Percentiles rank a stretch among this genome's conserved stretches.
Evolutionary conservation across 352 stramenopile genomes (phyloP).

Genomic region (Pythium biforme): DNA sequence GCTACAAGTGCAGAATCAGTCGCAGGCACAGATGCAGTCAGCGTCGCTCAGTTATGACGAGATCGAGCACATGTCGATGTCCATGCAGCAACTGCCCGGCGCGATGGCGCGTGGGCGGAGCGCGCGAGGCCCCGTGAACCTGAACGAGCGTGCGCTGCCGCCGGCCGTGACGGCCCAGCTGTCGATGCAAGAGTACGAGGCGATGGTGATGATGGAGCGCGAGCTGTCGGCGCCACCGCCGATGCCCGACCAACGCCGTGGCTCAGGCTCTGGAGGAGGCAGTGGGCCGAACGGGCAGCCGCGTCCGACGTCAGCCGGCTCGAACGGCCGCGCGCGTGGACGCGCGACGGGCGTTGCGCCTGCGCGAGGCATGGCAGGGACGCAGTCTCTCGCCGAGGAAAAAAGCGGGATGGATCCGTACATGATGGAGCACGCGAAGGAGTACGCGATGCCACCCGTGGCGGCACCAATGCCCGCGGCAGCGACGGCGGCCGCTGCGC

Average conservation of each 20-base stretch:
- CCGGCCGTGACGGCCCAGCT: conserved; percentile 5
- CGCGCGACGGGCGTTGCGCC: not conserved
- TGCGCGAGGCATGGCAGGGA: not conserved
- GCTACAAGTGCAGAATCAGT: too few species aligned
- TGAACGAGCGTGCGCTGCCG: not conserved
- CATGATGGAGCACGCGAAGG: conserved; percentile 4
- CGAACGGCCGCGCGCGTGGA: not conserved
- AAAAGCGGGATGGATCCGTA: conserved; percentile 1
- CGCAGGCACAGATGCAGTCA: not conserved
- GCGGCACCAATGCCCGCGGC: not conserved
- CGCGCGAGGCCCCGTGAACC: not conserved
- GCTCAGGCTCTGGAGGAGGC: not conserved
- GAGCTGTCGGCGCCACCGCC: not conserved
- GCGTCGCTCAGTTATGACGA: conserved; percentile 1
- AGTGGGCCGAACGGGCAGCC: not conserved
- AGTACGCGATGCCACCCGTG: conserved; percentile 11
- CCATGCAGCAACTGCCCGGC: not conserved
- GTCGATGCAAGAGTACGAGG: conserved; percentile 20
- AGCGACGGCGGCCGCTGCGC: not conserved
- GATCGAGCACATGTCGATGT: conserved; percentile 8
- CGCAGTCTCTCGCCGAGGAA: not conserved
- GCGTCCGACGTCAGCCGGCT: conserved; percentile 7
- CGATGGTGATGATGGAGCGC: conserved; percentile 24
- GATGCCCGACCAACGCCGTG: not conserved
- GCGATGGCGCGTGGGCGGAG: conserved; percentile 1